Base-by-base conservation (phyloP, 371 early-diverging fungal species). In the Blyttiomyces sp. region DNA sequence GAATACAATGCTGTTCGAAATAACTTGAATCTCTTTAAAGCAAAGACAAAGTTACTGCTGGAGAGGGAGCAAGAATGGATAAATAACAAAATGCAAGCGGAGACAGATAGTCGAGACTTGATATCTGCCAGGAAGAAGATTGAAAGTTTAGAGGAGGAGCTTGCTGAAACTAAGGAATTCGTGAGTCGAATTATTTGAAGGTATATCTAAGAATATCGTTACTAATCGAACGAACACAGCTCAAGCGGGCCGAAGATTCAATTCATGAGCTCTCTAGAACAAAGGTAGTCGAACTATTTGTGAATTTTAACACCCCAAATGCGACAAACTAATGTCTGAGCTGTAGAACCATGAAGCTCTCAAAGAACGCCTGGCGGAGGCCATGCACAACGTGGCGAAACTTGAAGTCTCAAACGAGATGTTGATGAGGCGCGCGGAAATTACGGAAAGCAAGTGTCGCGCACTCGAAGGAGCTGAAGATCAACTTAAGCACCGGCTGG, bases 11-110 rank as follows among this genome's bases (percentile, higher is more conserved):
- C 44, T 24, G 34, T 69, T 6, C 51, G 61, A 33, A 65, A 73
- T 44, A 53, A 42, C 28, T n/a, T 71, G 23, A 46, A 63, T 4
- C 45, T 69, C 3, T 57, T 69, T 26, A 61, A 57, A 9, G 55
- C 77, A 2, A 66, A 72, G 33, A 68, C 59, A 7, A 56, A 55
- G 34, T 46, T 70, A 4, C 61, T 76, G 16, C 49, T 74, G 4
- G 72, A 74, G 19, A 42, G 60, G 28, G 72, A 77, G 51, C 64
- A 63, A 13, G 49, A 69, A n/a, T 70, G 72, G 70, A 59, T 69
- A 17, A 46, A 43, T 6, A 61, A 66, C n/a, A 13, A 57, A 4
- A 34, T 28, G 4, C 27, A 54, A 6, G 26, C 42, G 3, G 71
- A 68, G 35, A 5, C 36, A 2, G 60, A 69, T 3, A 19, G 30